These are phyloP conservation scores for Hemerocallis citrina DNA, from an alignment of 106 monocot genomes.

Conservation along the genomic window DNA sequence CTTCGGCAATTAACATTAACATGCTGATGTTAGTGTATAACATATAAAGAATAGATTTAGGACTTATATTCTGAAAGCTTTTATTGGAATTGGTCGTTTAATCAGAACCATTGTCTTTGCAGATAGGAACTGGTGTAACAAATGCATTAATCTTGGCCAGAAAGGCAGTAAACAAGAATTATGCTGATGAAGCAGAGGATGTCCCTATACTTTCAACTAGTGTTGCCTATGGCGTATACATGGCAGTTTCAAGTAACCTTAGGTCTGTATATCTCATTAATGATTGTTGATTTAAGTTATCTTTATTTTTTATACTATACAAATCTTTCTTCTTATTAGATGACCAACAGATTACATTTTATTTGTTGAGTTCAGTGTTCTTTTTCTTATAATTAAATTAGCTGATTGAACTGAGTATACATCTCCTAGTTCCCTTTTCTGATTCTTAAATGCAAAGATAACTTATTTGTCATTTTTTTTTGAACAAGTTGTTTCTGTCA, in stretches of 20 bases:
- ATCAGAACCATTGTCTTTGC: constrained; percentile 10
- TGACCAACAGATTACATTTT: not conserved
- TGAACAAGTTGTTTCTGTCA: too few species aligned
- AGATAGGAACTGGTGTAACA: constrained; percentile 83
- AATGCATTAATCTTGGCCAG: constrained; percentile 72
- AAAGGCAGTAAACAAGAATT: constrained; percentile 60
- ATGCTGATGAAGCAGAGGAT: constrained; percentile 76
- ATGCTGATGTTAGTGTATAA: not conserved
- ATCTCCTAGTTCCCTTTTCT: too few species aligned
- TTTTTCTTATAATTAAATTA: too few species aligned
- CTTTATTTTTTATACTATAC: not conserved
- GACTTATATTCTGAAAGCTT: not conserved
- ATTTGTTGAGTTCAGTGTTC: too few species aligned
- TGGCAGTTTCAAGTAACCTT: constrained; percentile 95
- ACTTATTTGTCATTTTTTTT: too few species aligned
- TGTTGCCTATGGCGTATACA: constrained; percentile 90
- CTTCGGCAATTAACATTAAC: constrained; percentile 1
- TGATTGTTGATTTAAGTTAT: not conserved
- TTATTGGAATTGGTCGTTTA: not conserved
- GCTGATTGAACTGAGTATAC: too few species aligned
- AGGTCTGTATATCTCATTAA: constrained; percentile 36
- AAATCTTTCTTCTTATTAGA: not conserved
- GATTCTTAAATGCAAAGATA: too few species aligned
- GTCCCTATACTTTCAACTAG: constrained; percentile 82
- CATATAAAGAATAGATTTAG: not conserved